Evolutionary conservation across 2,329 filamentous ascomycete genomes (phyloP), one percentile per base, ranked within the genome.

Genomic region (Metarhizium brunneum): DNA sequence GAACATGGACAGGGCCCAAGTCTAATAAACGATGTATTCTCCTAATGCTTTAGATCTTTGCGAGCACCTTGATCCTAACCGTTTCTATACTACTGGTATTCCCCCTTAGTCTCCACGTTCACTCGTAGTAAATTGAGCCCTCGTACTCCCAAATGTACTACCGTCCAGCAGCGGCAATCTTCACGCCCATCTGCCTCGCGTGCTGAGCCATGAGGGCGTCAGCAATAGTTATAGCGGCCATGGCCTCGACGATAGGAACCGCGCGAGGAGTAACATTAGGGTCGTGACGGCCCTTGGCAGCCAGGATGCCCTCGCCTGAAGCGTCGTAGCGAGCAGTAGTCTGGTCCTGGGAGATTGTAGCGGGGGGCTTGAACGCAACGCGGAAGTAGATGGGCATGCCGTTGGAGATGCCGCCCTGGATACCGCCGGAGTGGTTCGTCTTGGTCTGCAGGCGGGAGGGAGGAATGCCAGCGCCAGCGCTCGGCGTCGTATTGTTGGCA

Each of bases 371-470:
- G 83, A 97, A 97, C 16, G 84, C 92, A 5, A 96, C 86, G 52
- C 88, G 85, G 82, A 97, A 97, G 80, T 94, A 97, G 74, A 97
- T 90, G 57, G 86, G 87, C 42, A 90, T 89, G 56, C 92, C 94
- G 71, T 97, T 97, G 52, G 88, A 87, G 72, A 97, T 97, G 53
- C 92, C 92, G 47, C 92, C 94, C 75, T 97, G 92, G 63, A 97
- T 90, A 60, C 92, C 94, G 13, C 92, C 92, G 2, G 87, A 92
- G 77, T 96, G 91, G 77, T 97, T 97, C 30, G 92, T 96, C 76
- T 87, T 88, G 55, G 92, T 96, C 8, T 85, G 86, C 54, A 96
- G 80, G 59, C 78, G 80, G 18, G 87, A 83, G 57, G 76, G 74
- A 35, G 75, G 71, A 16, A 78, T 70, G 35, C 76, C 77, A 25